Percentiles rank a stretch among this genome's conserved stretches.
Evolutionary conservation across 2,329 filamentous ascomycete species (phyloP).

Genomic region (Cercospora berteroae): DNA sequence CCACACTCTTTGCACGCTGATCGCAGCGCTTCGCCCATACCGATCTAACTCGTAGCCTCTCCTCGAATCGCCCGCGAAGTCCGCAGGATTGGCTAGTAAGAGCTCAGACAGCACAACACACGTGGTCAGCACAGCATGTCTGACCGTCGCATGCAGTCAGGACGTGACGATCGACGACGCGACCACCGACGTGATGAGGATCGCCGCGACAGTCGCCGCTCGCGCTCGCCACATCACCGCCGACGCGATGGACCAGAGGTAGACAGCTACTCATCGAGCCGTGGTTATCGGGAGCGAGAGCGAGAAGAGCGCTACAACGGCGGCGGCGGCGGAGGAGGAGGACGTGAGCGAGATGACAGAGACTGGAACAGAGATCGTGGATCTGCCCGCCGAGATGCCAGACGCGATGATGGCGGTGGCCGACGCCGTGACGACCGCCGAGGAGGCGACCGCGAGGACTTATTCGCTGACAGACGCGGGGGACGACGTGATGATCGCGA

Average conservation of each 20-base stretch:
- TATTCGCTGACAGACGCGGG: slow-evolving; percentile 32
- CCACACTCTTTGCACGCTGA: slow-evolving; percentile 1
- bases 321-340: slow-evolving; percentile 32
- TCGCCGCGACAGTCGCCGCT: slow-evolving; percentile 56
- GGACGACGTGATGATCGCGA: slow-evolving; percentile 49
- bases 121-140: slow-evolving; percentile 34
- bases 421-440: slow-evolving; percentile 50
- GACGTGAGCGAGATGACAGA: slow-evolving; percentile 20
- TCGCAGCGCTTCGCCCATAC: neutral
- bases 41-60: slow-evolving; percentile 7
- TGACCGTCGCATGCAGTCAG: slow-evolving; percentile 43
- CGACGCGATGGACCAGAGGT: slow-evolving; percentile 53
- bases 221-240: slow-evolving; percentile 76
- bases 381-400: slow-evolving; percentile 62
- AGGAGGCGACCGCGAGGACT: slow-evolving; percentile 38
- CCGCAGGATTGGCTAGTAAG: slow-evolving; percentile 29
- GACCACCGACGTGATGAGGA: slow-evolving; percentile 47
- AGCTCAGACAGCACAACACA: slow-evolving; percentile 27
- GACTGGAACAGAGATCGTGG: slow-evolving; percentile 70
- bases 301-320: slow-evolving; percentile 87
- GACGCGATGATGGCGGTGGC: slow-evolving; percentile 57
- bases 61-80: slow-evolving; percentile 7
- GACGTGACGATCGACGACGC: slow-evolving; percentile 45
- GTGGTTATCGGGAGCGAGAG: slow-evolving; percentile 88
- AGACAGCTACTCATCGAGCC: slow-evolving; percentile 89